A percentile compares a stretch with the other conserved stretches of the same genome.
These are phyloP conservation scores for Magnusiomyces paraingens DNA, from an alignment of 1,139 yeast genomes.

Conservation along the genomic window DNA sequence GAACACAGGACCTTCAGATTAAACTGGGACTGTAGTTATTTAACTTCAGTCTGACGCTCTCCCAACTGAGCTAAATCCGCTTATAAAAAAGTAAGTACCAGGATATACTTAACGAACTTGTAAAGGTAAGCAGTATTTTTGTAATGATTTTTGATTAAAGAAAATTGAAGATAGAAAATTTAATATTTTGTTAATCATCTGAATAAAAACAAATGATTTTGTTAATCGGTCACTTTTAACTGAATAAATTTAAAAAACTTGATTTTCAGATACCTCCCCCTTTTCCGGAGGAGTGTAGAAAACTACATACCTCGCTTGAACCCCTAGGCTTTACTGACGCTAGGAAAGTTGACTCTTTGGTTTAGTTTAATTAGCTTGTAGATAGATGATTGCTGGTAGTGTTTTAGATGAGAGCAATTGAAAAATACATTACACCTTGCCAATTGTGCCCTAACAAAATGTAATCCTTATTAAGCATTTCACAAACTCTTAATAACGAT, in stretches of 20 bases:
- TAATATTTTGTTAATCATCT: neutral
- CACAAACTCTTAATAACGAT: no score
- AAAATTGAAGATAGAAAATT: neutral
- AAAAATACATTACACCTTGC: neutral
- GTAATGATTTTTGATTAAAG: neutral
- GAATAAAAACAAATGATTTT: neutral
- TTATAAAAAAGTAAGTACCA: neutral
- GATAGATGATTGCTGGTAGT: neutral
- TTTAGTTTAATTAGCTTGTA: neutral
- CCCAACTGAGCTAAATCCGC: conserved; percentile 19
- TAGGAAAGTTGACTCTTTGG: no score
- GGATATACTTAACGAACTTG: no score
- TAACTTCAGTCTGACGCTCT: conserved; percentile 18
- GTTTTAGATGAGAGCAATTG: neutral
- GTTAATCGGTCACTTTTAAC: no score
- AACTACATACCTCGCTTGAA: no score
- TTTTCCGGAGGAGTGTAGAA: no score
- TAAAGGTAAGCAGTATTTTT: neutral
- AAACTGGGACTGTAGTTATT: conserved; percentile 8
- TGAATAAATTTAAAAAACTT: no score
- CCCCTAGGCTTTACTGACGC: no score
- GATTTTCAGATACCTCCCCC: no score
- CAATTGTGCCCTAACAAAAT: no score
- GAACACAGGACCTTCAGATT: conserved; percentile 82
- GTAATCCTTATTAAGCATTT: no score